phyloP scores from a whole-genome alignment of 208 protist species.

The Trypanosoma scelopori region DNA sequence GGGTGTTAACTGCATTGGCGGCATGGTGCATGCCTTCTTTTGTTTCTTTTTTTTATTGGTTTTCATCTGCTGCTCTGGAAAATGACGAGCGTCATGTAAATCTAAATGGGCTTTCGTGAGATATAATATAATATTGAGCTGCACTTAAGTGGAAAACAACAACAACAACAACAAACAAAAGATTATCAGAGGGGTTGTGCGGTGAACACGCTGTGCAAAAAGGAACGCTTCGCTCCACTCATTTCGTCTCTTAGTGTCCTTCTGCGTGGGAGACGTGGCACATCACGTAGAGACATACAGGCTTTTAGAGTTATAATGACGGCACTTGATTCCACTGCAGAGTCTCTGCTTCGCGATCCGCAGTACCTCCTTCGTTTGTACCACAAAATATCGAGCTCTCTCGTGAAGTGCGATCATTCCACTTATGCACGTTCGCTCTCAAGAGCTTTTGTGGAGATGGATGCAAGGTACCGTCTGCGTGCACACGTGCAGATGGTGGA shows the following conservation, averaged over 20 bases:
- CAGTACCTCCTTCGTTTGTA: conserved; percentile 53
- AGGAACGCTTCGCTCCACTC: no score
- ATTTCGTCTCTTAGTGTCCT: not conserved
- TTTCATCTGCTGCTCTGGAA: no score
- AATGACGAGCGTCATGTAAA: no score
- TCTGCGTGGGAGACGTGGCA: not conserved
- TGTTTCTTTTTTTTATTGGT: no score
- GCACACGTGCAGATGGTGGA: conserved; percentile 15
- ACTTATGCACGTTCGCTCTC: conserved; percentile 17
- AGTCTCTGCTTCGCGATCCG: conserved; percentile 37
- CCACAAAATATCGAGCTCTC: conserved; percentile 38
- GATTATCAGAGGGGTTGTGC: no score
- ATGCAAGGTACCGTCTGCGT: conserved; percentile 28
- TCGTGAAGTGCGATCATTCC: conserved; percentile 29
- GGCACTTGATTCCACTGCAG: conserved; percentile 27
- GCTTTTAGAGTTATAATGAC: conserved; percentile 3
- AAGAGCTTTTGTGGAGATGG: conserved; percentile 26
- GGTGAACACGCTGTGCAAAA: no score
- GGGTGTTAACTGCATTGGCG: no score
- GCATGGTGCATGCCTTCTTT: no score
- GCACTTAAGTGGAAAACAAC: no score
- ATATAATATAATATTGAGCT: no score
- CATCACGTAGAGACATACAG: not conserved
- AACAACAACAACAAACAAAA: no score
- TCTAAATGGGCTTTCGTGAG: no score